Base-by-base conservation (phyloP, 208 protist genomes). In the Leishmania aethiopica region DNA sequence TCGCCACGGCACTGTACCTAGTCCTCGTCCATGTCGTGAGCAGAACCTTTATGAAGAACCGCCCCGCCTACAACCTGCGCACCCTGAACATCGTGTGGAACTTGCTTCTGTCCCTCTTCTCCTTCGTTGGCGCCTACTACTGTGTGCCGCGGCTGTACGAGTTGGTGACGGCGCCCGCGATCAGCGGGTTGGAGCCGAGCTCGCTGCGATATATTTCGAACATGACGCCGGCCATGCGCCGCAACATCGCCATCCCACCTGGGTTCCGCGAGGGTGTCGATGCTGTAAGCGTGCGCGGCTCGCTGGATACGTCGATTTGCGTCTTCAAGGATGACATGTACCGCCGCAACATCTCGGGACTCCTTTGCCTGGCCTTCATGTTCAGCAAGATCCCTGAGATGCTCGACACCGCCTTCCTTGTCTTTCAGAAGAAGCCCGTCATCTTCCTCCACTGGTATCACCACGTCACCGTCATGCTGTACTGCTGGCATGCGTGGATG, bases 391-490 rank as follows among this genome's bases (percentile, higher is more conserved):
- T 94, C 49, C 92, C 91, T 0, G 93, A 96, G 77, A 88, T 96
- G 88, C 66, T 96, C 55, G 91, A 94, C 87, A 96, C 93, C 10
- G 87, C 81, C 49, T 92, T 96, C 59, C 86, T 96, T 49, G 83
- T 95, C 15, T 77, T 95, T 55, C 91, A 84, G 77, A 93, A 96
- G 91, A 94, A 95, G 79, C 90, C 86, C 42, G 82, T 96, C 76
- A 90, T 90, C 51, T 95, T 95, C 81, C 80, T 96, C n/a, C 93
- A 96, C 81, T 95, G 92, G 92, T 96, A 91, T 80, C 97, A 99
- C 85, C 96, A 99, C 92, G 82, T 91, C 28, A 93, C 94, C 42
- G 95, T 96, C 28, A 81, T 94, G 66, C 78, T 97, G 25, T 98
- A 93, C 87, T 98, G 92, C 85, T 98, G 94, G 95, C 85, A 95